Base-by-base conservation (phyloP, 371 early-diverging fungal species). In the Mucor plumbeus region DNA sequence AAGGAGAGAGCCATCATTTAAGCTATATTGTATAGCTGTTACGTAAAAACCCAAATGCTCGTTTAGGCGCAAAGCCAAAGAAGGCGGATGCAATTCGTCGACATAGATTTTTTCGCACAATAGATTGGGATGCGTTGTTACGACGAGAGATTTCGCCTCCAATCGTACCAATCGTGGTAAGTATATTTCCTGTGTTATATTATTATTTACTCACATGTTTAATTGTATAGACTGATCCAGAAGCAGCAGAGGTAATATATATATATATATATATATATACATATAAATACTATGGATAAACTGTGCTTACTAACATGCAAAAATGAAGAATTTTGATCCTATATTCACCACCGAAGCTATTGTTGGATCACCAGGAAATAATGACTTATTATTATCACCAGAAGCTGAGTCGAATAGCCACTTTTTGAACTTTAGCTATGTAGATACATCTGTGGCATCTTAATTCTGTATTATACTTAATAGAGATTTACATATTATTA, bases 81-180 rank as follows among this genome's bases (percentile, higher is more conserved):
- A 94, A 91, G 21, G 80, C 91, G n/a, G 84, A 86, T 61, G 89
- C 88, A 39, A 92, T 97, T 73, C 95, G 92, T 68, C 75, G 71
- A 48, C 97, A 97, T 71, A 86, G 91, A 36, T 96, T 95, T 77
- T 97, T 97, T 81, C 88, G 91, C 61, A 88, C 90, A 35, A 84
- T 95, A 64, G 86, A 95, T 79, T 97, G 97, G 97, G 76, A 83
- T 19, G 79, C 81, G 33, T 72, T 94, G 43, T 73, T 80, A 34
- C 72, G 79, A 33, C 83, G 90, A 31, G 81, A 90, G 59, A 72
- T 88, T 59, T 69, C 80, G 14, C 96, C 96, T 34, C 92, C 93
- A 7, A 93, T 94, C 74, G 81, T 88, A 0, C 95, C 95, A 10
- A 76, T 88, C 64, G 84, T 95, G 50, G 89, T 87, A 83, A 70